Conservation (phyloP, 1,284 basidiomycete genomes). For the Ceratobasidium sp. region DNA sequence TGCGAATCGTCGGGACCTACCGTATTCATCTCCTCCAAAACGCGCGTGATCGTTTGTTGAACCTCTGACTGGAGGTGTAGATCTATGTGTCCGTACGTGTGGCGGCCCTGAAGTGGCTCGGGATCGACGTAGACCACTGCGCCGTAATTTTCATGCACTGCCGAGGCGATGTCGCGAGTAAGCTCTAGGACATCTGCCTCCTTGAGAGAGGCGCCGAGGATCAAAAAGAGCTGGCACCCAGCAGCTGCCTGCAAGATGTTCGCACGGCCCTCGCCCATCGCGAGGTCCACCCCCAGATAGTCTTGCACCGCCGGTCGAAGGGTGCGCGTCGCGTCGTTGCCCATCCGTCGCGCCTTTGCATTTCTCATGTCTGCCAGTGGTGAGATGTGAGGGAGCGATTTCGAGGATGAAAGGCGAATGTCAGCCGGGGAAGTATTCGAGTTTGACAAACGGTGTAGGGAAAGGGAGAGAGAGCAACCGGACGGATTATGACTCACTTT, state of each 20-base stretch:
- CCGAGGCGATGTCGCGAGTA: background rate
- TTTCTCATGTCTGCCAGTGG: conserved; percentile 13
- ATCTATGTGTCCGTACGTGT: conserved; percentile 13
- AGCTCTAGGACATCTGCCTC: background rate
- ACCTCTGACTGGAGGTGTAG: conserved; percentile 3
- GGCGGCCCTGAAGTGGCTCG: background rate
- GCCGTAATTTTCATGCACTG: background rate
- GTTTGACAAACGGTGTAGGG: too few relatives aligned
- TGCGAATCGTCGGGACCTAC: conserved; percentile 4
- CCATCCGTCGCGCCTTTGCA: background rate
- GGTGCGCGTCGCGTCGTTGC: background rate
- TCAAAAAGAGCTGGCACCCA: conserved; percentile 17
- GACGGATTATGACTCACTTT: background rate
- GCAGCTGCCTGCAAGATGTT: background rate
- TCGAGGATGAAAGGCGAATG: too few relatives aligned
- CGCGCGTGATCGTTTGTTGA: background rate
- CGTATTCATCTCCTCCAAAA: background rate
- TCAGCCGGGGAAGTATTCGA: too few relatives aligned
- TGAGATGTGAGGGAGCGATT: background rate
- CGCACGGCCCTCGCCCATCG: background rate
- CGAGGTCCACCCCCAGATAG: background rate
- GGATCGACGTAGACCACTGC: conserved; percentile 11
- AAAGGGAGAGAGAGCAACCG: too few relatives aligned
- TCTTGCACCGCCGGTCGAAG: conserved; percentile 10
- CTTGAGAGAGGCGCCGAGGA: background rate